Evolutionary conservation across 495 filamentous ascomycete genomes (phyloP), one percentile per base, ranked within the genome.

Genomic region (Aspergillus cavernicola): DNA sequence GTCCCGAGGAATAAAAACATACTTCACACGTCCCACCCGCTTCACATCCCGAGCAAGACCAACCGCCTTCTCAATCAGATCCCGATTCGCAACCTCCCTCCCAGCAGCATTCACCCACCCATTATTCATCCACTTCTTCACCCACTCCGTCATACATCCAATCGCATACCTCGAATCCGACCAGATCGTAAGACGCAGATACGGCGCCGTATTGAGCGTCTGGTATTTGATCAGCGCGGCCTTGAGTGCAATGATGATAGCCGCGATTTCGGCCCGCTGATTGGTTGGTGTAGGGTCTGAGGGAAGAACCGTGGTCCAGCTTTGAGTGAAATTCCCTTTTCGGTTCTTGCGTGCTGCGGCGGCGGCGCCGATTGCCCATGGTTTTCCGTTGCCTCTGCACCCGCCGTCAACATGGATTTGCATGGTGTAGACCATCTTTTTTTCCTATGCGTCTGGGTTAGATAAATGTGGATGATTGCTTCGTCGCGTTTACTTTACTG

Each of bases 231-330:
- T 47, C 20, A 70, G 31, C 0, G 66, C 71, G 52, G 54, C 51
- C 39, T 72, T 26, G 3, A 75, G 60, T 19, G 67, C 73, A 10
- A 74, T 8, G 19, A 74, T 69, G 26, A 74, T 63, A 29, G 69
- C 69, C 1, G 49, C 52, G 38, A 78, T 44, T 53, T 78, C 68
- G 16, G 71, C 71, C 36, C 71, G 59, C 46, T 73, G 70, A 45
- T 60, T 71, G 6, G 75, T 75, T 4, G 72, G 66, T 0, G 29
- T 4, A 5, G 57, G 60, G 15, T 55, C 24, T 12, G 64, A 40
- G 0, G 50, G 33, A 2, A 64, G 52, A 12, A 48, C 13, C 8
- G 16, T 6, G 4, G 40, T 62, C 18, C 39, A 26, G 23, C 0
- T 0, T 1, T 26, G 10, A 4, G 1, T n/a, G 2, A 5, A 13